Evolutionary conservation across 768 basidiomycete genomes (phyloP), one percentile per base, ranked within the genome.

Genomic region (Panaeolus papilionaceus): DNA sequence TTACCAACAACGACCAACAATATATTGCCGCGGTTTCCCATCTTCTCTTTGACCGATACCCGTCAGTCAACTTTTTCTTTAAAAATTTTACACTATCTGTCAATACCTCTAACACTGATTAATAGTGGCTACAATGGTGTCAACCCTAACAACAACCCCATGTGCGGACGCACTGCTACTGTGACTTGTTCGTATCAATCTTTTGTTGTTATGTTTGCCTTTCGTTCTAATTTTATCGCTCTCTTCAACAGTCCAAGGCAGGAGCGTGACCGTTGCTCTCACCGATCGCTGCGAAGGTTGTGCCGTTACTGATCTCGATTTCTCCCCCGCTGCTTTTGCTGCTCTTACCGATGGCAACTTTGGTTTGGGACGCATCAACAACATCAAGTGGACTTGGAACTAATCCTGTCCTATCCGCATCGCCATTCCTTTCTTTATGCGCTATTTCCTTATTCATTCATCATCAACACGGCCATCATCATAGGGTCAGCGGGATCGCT

Each of bases 71-170:
- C 61, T 64, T 62, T 54, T 9, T 0, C 42, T 47, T 44, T 4
- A 5, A 6, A 6, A 5, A 45, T 23, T 65, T 23, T 49, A 20
- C 6, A 9, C 47, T 49, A 7, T 7, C 18, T 20, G 45, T 37
- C 51, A 62, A 49, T 65, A 11, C 58, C 44, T 64, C 44, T 40
- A 62, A 63, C 38, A 65, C n/a, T 67, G 23, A 20, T 42, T 44
- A 63, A 33, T 67, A 92, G 91, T 54, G 85, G 82, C 10, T 90
- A 88, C 74, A 63, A 77, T 18, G 84, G 85, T 28, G 81, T 62
- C 6, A 87, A 95, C 81, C 90, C 93, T 33, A 95, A 94, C 77
- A 73, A 69, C 65, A 94, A 95, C 80, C 92, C 93, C 39, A 75
- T 95, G 65, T 95, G 94, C 75, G 79, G 79, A 71, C 82, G 78